Conservation (phyloP, 495 filamentous ascomycete genomes). For the Penicillium salamii region DNA sequence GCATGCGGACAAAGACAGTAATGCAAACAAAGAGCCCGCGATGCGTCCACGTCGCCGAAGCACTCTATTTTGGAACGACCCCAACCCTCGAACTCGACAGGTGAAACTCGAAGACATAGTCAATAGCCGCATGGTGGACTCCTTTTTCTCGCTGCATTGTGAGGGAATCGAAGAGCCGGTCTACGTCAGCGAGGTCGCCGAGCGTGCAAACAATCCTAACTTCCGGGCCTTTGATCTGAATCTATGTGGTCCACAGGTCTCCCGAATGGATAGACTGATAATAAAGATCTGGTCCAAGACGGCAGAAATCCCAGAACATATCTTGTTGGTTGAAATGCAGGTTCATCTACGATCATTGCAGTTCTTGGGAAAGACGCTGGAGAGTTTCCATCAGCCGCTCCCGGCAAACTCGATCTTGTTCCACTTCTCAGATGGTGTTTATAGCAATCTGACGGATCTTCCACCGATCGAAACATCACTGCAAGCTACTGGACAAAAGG, state of each 20-base stretch:
- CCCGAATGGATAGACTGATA: conserved; percentile 59
- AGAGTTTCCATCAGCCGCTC: conserved; percentile 71
- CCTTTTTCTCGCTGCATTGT: conserved; percentile 84
- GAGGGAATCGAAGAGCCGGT: conserved; percentile 64
- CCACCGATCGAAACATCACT: conserved; percentile 40
- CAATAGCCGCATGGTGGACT: conserved; percentile 72
- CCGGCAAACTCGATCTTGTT: conserved; percentile 84
- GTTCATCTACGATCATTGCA: conserved; percentile 69
- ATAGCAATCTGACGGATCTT: conserved; percentile 66
- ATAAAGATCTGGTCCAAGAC: conserved; percentile 77
- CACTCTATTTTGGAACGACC: conserved; percentile 63
- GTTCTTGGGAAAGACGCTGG: conserved; percentile 75
- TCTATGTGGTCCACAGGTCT: conserved; percentile 60
- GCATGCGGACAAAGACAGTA: conserved; percentile 21
- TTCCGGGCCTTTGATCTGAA: conserved; percentile 85
- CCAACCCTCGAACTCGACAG: conserved; percentile 67
- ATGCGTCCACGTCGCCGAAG: conserved; percentile 58
- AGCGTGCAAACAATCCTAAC: conserved; percentile 82
- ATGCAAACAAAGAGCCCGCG: conserved; percentile 20
- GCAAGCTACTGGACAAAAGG: conserved; percentile 11
- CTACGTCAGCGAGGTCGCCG: conserved; percentile 83
- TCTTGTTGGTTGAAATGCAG: conserved; percentile 67
- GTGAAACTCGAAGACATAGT: conserved; percentile 72
- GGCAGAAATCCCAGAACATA: conserved; percentile 54
- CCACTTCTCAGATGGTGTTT: conserved; percentile 84